A percentile compares a stretch with the other conserved stretches of the same genome.
Conservation (phyloP, 2,329 filamentous ascomycete genomes). For the Colletotrichum graminicola region DNA sequence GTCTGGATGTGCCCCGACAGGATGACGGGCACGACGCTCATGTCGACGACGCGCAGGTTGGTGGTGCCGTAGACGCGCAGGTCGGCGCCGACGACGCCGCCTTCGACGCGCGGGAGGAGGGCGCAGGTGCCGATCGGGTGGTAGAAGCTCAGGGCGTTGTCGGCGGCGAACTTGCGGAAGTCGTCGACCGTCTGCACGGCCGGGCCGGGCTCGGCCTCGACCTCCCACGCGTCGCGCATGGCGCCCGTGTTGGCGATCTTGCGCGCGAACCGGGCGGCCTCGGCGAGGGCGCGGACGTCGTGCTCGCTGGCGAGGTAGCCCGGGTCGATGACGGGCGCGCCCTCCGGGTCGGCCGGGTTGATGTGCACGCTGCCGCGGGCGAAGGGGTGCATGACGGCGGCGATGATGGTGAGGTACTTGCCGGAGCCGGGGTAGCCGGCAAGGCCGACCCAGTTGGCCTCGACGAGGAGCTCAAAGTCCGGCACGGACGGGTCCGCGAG, state of each 20-base stretch:
- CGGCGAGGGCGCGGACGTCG: constrained; percentile 49
- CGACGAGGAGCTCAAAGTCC: constrained; percentile 48
- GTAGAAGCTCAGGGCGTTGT: constrained; percentile 45
- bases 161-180: constrained; percentile 28
- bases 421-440: constrained; percentile 46
- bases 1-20: constrained; percentile 63
- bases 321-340: constrained; percentile 48
- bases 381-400: constrained; percentile 43
- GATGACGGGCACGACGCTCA: constrained; percentile 62
- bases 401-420: constrained; percentile 43
- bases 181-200: constrained; percentile 27
- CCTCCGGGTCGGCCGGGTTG: constrained; percentile 48
- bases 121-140: constrained; percentile 56
- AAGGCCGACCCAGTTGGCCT: constrained; percentile 49
- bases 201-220: constrained; percentile 36
- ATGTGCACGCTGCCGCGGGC: constrained; percentile 44
- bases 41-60: constrained; percentile 62
- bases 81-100: constrained; percentile 55
- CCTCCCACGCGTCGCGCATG: constrained; percentile 27
- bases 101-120: constrained; percentile 55
- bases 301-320: constrained; percentile 48
- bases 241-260: constrained; percentile 34
- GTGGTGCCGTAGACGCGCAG: constrained; percentile 62
- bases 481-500: constrained; percentile 50
- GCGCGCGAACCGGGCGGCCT: constrained; percentile 46